Percentiles rank a stretch among this genome's conserved stretches.
These are phyloP conservation scores for Emergomyces africanus DNA, from an alignment of 2,329 filamentous ascomycete genomes.

Conservation along the genomic window DNA sequence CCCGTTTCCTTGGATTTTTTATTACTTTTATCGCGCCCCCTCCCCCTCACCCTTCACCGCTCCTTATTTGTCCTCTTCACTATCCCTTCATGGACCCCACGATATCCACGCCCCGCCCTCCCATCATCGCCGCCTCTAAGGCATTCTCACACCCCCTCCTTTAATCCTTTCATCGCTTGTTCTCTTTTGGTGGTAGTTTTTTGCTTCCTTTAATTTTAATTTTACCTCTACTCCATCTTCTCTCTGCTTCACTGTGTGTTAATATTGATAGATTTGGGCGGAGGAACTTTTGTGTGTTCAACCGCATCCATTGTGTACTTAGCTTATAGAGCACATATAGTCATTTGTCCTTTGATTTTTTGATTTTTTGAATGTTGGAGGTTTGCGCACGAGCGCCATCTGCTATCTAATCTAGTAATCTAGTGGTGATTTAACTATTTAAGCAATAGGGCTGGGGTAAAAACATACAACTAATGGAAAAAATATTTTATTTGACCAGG, in stretches of 20 bases:
- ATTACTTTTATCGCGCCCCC: background rate
- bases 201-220: background rate
- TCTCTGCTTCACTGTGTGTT: background rate
- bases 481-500: slow-evolving; percentile 2
- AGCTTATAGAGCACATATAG: background rate
- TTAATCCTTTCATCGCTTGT: background rate
- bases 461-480: no score
- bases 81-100: background rate
- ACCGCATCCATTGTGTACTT: background rate
- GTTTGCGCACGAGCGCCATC: no score
- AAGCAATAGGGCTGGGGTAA: no score
- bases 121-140: background rate
- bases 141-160: background rate
- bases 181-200: background rate
- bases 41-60: background rate
- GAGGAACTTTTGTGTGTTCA: background rate
- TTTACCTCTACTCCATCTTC: background rate
- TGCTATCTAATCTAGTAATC: no score
- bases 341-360: background rate
- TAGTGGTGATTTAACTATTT: no score
- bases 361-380: background rate
- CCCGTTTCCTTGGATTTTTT: slow-evolving; percentile 1
- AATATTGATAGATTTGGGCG: background rate
- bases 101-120: background rate
- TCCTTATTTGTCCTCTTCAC: background rate